Evolutionary conservation across 2,329 filamentous ascomycete genomes (phyloP).

Genomic region (Geosmithia putterillii): DNA sequence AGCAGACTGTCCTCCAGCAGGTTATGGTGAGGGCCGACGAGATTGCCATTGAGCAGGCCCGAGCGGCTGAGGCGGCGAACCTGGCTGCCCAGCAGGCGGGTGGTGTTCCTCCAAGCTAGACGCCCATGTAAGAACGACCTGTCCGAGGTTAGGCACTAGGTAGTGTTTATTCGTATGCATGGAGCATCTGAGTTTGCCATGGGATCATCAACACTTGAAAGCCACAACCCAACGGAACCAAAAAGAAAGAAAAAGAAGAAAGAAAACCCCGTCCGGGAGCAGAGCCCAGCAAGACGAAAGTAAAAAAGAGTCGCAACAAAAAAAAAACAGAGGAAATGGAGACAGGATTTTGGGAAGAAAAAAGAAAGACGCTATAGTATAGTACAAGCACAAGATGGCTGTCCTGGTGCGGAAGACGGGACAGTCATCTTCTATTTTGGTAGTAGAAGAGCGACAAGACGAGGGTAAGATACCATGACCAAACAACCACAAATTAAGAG

Average conservation of each 20-base stretch:
- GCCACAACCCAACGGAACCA: too few species aligned
- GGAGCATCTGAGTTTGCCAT: neutral
- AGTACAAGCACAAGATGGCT: too few species aligned
- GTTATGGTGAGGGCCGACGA: slow-evolving; percentile 55
- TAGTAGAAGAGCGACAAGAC: neutral
- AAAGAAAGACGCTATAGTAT: too few species aligned
- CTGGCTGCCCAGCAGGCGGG: neutral
- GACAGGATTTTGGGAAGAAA: too few species aligned
- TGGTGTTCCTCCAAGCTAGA: neutral
- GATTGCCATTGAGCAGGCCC: slow-evolving; percentile 15
- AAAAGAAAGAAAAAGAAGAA: neutral
- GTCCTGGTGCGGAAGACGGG: too few species aligned
- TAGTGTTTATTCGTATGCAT: neutral
- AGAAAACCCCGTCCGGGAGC: too few species aligned
- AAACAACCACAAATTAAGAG: neutral
- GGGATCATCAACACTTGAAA: neutral
- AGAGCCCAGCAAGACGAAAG: too few species aligned
- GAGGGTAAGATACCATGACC: neutral
- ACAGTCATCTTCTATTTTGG: neutral
- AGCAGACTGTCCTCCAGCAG: slow-evolving; percentile 68
- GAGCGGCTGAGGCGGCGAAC: neutral
- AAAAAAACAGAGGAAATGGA: too few species aligned
- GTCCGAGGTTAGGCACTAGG: neutral
- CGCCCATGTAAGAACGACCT: too few species aligned
- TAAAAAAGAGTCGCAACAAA: too few species aligned